Evolutionary conservation across 495 filamentous ascomycete genomes (phyloP).

Genomic region (Astrothelium macrocarpum): DNA sequence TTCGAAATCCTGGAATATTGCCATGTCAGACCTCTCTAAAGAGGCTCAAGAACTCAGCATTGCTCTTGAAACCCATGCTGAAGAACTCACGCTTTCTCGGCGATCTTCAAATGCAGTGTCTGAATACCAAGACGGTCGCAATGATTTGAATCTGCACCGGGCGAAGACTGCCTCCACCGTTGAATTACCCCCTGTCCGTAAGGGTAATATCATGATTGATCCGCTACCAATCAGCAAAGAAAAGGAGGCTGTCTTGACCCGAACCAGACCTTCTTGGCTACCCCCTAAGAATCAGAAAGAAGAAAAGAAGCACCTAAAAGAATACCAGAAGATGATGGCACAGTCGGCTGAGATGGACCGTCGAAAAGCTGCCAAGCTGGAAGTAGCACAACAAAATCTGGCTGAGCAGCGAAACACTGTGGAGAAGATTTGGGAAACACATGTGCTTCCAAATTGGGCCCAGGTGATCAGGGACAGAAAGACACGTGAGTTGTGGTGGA

Average conservation of each 20-base stretch:
- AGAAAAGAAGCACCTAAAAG: slow-evolving; percentile 79
- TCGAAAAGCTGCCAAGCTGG: slow-evolving; percentile 40
- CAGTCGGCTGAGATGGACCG: slow-evolving; percentile 57
- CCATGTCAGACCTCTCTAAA: slow-evolving; percentile 66
- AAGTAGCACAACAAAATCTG: slow-evolving; percentile 47
- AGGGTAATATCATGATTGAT: slow-evolving; percentile 91
- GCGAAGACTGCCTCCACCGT: slow-evolving; percentile 48
- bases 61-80: slow-evolving; percentile 76
- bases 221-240: slow-evolving; percentile 91
- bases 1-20: slow-evolving; percentile 78
- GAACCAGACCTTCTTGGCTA: slow-evolving; percentile 89
- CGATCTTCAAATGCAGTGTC: background rate
- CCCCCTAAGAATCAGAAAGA: slow-evolving; percentile 90
- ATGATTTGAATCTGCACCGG: slow-evolving; percentile 4
- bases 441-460: slow-evolving; percentile 81
- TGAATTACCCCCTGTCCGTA: slow-evolving; percentile 72
- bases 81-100: slow-evolving; percentile 32
- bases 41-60: slow-evolving; percentile 85
- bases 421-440: slow-evolving; percentile 75
- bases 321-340: slow-evolving; percentile 92
- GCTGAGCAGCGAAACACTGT: slow-evolving; percentile 56
- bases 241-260: slow-evolving; percentile 83
- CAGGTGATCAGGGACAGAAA: slow-evolving; percentile 58
- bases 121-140: background rate
- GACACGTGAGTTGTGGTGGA: slow-evolving; percentile 90